Evolutionary conservation across 176 grass and related monocot genomes (phyloP), one percentile per base, ranked within the genome.

Genomic region (Cenchrus fungigraminus): DNA sequence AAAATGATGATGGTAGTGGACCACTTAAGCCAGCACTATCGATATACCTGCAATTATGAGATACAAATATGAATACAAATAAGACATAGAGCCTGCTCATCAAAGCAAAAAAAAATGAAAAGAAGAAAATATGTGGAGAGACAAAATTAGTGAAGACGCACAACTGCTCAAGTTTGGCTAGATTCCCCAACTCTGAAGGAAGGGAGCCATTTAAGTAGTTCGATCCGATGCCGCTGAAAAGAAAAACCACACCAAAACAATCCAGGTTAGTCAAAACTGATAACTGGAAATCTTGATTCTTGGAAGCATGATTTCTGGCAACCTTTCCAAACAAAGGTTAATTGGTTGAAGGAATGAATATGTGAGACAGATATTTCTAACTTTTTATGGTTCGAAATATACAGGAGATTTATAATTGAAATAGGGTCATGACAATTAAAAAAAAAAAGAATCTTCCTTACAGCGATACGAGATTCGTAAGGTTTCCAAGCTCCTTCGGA

Each of bases 401-500:
- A 34, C 4, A n/a, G 28, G 6, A 53, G 0, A 32, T 56, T 9
- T 67, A 29, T 79, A 15, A 50, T 67, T 67, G 6, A 67, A 80
- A 68, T 46, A 69, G 9, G 20, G 20, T 10, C 40, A 25, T 7
- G 37, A 56, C 53, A 56, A 46, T 46, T 25, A 25, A 46, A 8
- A 60, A 19, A 57, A 0, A 47, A 58, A 53, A 73, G 13, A 12
- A 82, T 14, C 44, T 47, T 69, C 8, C 89, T 92, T 92, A 98
- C 95, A 97, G 61, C 0, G 5, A 1, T 68, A 22, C 1, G 12
- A 98, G 89, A 20, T 91, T 86, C 2, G 47, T 16, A 83, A 98
- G 95, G 28, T 93, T 92, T 12, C 96, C 93, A 2, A 98, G 78
- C 74, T 95, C 96, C 86, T 94, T 95, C 9, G 93, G 96, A 80